These are phyloP conservation scores for Talaromyces sp. DNA, from an alignment of 2,329 filamentous ascomycete species.

Conservation along the genomic window DNA sequence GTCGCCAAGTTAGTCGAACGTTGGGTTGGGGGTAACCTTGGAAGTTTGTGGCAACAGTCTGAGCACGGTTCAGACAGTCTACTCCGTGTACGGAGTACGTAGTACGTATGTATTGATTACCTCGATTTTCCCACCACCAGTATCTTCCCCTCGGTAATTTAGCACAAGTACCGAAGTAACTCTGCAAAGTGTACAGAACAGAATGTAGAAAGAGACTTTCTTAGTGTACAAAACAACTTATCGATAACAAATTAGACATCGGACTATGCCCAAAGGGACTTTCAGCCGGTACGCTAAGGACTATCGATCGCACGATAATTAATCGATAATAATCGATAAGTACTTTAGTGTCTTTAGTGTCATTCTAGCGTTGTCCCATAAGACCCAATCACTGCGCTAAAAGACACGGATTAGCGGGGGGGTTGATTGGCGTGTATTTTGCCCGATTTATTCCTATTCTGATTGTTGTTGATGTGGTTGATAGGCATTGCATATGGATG, in stretches of 20 bases:
- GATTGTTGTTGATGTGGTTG: not conserved
- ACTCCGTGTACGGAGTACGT: not conserved
- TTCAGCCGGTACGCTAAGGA: not conserved
- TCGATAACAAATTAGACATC: conserved; percentile 1
- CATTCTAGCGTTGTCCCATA: not conserved
- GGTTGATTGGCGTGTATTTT: not conserved
- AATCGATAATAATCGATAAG: conserved; percentile 1
- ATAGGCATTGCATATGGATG: not conserved
- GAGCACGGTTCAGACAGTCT: not conserved
- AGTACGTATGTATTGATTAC: not conserved
- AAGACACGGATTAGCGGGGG: not conserved
- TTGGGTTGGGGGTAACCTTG: not conserved
- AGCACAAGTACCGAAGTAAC: not conserved
- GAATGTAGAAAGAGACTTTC: not conserved
- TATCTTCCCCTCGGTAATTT: not conserved
- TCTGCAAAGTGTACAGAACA: not conserved
- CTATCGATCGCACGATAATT: conserved; percentile 5
- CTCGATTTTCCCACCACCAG: not conserved
- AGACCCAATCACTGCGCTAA: conserved; percentile 9
- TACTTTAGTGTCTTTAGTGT: not conserved
- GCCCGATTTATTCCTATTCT: not conserved
- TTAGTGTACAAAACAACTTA: not conserved
- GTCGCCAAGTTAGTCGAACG: not conserved
- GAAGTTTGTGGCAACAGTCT: not conserved
- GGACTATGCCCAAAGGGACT: not conserved